A percentile compares a stretch with the other conserved stretches of the same genome.
phyloP scores from a whole-genome alignment of 2,329 filamentous ascomycete genomes.

The Cercospora sojina region DNA sequence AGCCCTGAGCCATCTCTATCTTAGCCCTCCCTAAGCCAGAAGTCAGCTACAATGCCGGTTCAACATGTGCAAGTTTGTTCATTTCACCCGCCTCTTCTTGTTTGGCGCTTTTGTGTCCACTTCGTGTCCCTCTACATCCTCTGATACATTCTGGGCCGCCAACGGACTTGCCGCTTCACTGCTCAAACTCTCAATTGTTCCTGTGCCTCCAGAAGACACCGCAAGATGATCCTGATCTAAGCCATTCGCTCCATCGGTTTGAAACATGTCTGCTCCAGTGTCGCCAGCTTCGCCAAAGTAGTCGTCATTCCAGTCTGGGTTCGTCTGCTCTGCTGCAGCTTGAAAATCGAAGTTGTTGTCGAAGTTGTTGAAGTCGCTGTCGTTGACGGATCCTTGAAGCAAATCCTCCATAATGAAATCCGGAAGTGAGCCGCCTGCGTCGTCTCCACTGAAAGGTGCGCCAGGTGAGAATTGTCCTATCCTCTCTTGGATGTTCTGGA shows the following conservation, averaged over 20 bases:
- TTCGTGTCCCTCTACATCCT: constrained; percentile 12
- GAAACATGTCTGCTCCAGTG: constrained; percentile 19
- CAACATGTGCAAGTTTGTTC: not conserved
- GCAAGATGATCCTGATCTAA: constrained; percentile 16
- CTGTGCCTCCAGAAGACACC: constrained; percentile 8
- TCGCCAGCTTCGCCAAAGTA: constrained; percentile 11
- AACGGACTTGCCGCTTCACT: constrained; percentile 42
- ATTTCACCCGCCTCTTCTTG: constrained; percentile 25
- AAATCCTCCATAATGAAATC: constrained; percentile 14
- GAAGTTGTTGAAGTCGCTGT: constrained; percentile 13
- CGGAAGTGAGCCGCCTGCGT: constrained; percentile 11
- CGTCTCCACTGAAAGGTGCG: constrained; percentile 9
- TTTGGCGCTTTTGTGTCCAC: constrained; percentile 28
- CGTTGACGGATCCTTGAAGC: not conserved
- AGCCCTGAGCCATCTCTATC: not conserved
- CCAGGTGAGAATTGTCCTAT: constrained; percentile 17
- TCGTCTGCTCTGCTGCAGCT: constrained; percentile 22
- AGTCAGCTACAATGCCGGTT: not conserved
- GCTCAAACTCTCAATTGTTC: constrained; percentile 44
- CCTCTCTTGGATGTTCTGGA: constrained; percentile 64
- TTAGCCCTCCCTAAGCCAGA: not conserved
- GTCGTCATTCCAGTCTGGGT: constrained; percentile 16
- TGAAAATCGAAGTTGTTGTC: constrained; percentile 33
- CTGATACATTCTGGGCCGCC: constrained; percentile 6
- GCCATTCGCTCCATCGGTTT: not conserved